Base-by-base conservation (phyloP, 1,139 yeast genomes). In the Pichia sp. region DNA sequence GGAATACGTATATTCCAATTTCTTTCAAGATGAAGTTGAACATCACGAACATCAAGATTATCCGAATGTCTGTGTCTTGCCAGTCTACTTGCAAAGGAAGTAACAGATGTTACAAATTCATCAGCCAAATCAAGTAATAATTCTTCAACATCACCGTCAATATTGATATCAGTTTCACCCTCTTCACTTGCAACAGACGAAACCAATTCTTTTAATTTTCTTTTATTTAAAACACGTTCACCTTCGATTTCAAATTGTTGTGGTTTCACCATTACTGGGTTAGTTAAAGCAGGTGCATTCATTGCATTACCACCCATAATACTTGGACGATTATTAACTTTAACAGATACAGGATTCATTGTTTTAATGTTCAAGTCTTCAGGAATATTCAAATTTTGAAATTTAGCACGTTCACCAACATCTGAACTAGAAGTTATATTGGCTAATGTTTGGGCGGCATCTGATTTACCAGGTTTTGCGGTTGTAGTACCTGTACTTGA, bases 1-100 rank as follows among this genome's bases (percentile, higher is more conserved):
- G 98, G 97, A 23, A 91, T 76, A 52, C 95, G 75, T 47, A 91
- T 86, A 60, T 89, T 89, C 97, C 97, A 91, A 60, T 89, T 91
- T 52, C 89, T 77, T 56, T 93, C 98, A 53, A 91, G 68, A 60
- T 91, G 96, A 44, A 91, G 65, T 63, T 91, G 98, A 38, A 93
- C 76, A 60, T 91, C 98, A 54, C 81, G 79, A 16, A 85, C 86
- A 54, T 91, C 97, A 32, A 91, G 69, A 38, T 80, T 75, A 48
- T 89, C 96, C n/a, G 87, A 77, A 59, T 87, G 87, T 50, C 98
- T 74, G 57, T 89, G 96, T 60, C 91, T 91, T 15, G 99, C 98
- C 53, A 91, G 69, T 43, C 93, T 76, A 60, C 98, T 91, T 0
- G 96, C 95, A 67, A 91, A 91, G 3, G 87, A 74, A 0, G 96